phyloP scores from a whole-genome alignment of 2,329 filamentous ascomycete species.

The Colletotrichum kahawae region DNA sequence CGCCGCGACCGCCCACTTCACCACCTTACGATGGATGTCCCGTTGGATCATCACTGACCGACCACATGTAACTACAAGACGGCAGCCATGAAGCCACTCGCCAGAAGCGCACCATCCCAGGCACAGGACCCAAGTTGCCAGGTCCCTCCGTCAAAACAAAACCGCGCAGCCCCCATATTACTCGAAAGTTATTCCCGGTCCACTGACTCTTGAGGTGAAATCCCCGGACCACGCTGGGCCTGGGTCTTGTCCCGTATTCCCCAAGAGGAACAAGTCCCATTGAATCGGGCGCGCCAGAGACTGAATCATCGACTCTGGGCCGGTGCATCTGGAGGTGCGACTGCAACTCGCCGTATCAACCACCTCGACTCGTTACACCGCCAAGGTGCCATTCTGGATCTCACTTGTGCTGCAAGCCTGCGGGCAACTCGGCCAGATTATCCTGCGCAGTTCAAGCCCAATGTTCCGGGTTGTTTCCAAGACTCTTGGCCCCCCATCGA shows the following conservation, averaged over 20 bases:
- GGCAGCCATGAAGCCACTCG: not conserved
- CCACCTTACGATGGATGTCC: not conserved
- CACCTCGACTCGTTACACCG: constrained; percentile 14
- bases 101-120: not conserved
- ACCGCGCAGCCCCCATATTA: not conserved
- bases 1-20: not conserved
- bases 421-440: constrained; percentile 14
- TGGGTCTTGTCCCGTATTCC: not conserved
- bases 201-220: not conserved
- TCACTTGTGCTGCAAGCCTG: constrained; percentile 8
- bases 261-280: not conserved
- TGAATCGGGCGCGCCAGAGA: not conserved
- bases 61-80: not conserved
- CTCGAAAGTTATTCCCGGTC: constrained; percentile 1
- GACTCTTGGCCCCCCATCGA: constrained; percentile 18
- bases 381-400: constrained; percentile 13
- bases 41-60: not conserved
- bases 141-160: not conserved
- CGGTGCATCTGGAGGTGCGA: not conserved
- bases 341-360: not conserved
- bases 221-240: not conserved
- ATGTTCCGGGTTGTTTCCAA: not conserved
- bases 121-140: not conserved
- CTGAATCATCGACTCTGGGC: not conserved
- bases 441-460: not conserved